phyloP scores from a whole-genome alignment of 495 filamentous ascomycete species.

The Penicillium argentinense region DNA sequence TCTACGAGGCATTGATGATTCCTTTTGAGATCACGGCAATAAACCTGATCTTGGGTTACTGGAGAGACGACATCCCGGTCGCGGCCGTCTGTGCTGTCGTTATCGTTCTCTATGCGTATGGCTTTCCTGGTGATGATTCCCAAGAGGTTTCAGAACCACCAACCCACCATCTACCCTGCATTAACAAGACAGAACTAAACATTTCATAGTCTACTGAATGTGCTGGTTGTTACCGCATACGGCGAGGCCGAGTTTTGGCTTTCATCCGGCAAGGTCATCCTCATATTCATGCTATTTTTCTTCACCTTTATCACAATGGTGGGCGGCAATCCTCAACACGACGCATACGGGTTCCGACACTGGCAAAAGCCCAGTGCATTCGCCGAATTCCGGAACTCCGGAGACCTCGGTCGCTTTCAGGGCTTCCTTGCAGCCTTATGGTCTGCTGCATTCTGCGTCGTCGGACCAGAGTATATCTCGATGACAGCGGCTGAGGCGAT shows the following conservation, averaged over 20 bases:
- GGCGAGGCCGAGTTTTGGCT: conserved; percentile 73
- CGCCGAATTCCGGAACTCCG: conserved; percentile 56
- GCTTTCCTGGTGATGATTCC: conserved; percentile 1
- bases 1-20: conserved; percentile 63
- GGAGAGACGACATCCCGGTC: conserved; percentile 58
- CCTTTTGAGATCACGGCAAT: conserved; percentile 73
- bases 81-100: conserved; percentile 47
- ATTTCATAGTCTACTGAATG: conserved; percentile 14
- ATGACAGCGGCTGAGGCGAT: conserved; percentile 79
- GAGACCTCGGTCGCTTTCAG: conserved; percentile 65
- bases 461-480: conserved; percentile 74
- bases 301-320: conserved; percentile 59
- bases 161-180: not conserved
- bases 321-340: conserved; percentile 67
- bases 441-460: conserved; percentile 34
- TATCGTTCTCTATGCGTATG: conserved; percentile 24
- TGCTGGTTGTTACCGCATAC: conserved; percentile 61
- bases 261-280: conserved; percentile 65
- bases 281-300: conserved; percentile 58
- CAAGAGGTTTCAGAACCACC: not conserved
- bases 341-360: conserved; percentile 74
- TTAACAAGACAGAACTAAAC: not conserved
- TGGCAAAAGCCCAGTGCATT: conserved; percentile 29
- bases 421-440: conserved; percentile 73
- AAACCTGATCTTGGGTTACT: conserved; percentile 65